Evolutionary conservation across 169 alveolate genomes (phyloP).

Genomic region (Haemoproteus tartakovskyi): DNA sequence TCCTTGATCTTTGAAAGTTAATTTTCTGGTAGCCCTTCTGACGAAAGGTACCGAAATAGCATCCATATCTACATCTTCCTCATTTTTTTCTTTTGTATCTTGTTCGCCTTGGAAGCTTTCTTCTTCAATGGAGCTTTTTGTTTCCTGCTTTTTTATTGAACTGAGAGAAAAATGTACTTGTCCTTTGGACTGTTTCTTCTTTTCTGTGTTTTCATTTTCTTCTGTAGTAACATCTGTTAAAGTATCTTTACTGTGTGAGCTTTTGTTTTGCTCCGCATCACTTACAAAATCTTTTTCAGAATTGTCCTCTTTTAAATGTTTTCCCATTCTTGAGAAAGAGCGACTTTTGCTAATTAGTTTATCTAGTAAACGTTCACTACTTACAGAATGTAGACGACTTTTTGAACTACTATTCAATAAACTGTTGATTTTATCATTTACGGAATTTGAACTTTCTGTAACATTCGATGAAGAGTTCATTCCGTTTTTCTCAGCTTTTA

Average conservation of each 20-base stretch:
- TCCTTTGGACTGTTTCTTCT: background rate
- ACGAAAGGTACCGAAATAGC: conserved; percentile 32
- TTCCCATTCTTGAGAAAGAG: no score
- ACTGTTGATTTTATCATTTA: conserved; percentile 60
- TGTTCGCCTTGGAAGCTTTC: background rate
- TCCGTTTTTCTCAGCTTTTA: background rate
- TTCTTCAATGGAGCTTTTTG: background rate
- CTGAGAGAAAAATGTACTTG: background rate
- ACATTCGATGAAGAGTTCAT: background rate
- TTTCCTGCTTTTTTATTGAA: background rate
- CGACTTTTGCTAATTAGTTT: no score
- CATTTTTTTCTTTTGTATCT: background rate
- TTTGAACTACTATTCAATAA: conserved; percentile 30
- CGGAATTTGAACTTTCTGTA: conserved; percentile 6
- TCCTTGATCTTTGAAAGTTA: conserved; percentile 49
- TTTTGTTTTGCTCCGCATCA: no score
- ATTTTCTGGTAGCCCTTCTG: conserved; percentile 58
- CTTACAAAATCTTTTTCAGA: no score
- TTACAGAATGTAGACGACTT: no score
- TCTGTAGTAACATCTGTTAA: conserved; percentile 8
- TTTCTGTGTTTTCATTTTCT: conserved; percentile 9
- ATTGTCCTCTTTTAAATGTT: no score
- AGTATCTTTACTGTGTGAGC: no score
- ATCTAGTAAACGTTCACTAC: no score
- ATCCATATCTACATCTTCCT: background rate